These are phyloP conservation scores for Polyplosphaeria fusca DNA, from an alignment of 495 filamentous ascomycete species.

Conservation along the genomic window DNA sequence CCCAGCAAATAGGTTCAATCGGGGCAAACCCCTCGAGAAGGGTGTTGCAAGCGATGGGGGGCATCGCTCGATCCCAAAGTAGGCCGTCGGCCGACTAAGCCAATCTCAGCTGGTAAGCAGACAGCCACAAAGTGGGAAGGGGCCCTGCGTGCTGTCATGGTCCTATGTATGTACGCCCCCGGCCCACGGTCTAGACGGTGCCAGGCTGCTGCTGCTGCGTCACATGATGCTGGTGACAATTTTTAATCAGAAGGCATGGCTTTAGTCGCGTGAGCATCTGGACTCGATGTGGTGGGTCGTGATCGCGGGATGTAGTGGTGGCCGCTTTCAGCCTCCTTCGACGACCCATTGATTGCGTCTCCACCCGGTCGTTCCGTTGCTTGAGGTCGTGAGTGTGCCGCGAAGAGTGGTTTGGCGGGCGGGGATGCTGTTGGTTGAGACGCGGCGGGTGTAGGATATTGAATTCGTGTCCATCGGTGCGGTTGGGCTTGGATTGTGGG, in stretches of 20 bases:
- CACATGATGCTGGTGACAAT: not conserved
- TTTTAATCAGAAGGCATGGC: no score
- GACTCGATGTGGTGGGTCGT: not conserved
- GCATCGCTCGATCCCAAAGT: no score
- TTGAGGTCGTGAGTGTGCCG: constrained; percentile 22
- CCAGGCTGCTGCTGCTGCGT: not conserved
- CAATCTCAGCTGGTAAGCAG: constrained; percentile 26
- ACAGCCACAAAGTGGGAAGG: constrained; percentile 14
- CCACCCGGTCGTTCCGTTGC: constrained; percentile 15
- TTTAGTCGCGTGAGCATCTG: not conserved
- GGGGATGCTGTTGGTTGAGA: constrained; percentile 32
- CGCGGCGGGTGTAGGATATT: constrained; percentile 26
- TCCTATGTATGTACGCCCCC: not conserved
- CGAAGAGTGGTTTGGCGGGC: constrained; percentile 11
- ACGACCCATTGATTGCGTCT: constrained; percentile 32
- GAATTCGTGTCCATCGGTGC: not conserved
- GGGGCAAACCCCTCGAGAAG: no score
- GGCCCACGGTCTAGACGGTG: not conserved
- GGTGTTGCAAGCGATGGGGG: no score
- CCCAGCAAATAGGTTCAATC: no score
- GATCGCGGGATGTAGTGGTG: no score
- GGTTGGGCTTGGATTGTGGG: constrained; percentile 3
- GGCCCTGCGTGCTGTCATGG: not conserved
- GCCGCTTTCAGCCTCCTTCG: constrained; percentile 17
- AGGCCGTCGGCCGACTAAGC: no score